A percentile compares a stretch with the other conserved stretches of the same genome.
Evolutionary conservation across 108 stramenopile species (phyloP).

Genomic region (Thalassiosira profunda): DNA sequence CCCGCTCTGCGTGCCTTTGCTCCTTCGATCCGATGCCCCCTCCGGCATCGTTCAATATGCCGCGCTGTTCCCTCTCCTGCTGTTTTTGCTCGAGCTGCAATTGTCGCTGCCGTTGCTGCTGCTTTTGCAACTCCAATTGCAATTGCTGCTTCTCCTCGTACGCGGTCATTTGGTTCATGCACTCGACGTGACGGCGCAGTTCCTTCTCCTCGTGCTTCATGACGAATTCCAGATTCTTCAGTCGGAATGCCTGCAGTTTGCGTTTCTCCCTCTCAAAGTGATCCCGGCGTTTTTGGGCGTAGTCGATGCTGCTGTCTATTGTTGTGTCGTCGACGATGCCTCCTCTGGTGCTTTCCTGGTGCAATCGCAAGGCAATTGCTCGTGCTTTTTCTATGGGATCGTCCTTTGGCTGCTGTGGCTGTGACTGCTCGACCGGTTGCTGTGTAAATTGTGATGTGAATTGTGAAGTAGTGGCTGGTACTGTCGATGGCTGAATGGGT

Average conservation of each 20-base stretch:
- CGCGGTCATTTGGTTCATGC: slow-evolving; percentile 53
- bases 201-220: slow-evolving; percentile 58
- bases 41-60: slow-evolving; percentile 21
- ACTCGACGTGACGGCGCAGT: slow-evolving; percentile 46
- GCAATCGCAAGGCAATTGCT: slow-evolving; percentile 38
- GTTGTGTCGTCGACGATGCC: slow-evolving; percentile 7
- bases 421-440: background rate
- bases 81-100: slow-evolving; percentile 35
- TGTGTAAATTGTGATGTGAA: background rate
- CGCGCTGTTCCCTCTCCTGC: slow-evolving; percentile 3
- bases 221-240: slow-evolving; percentile 81
- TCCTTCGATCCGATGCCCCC: slow-evolving; percentile 73
- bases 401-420: background rate
- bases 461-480: background rate
- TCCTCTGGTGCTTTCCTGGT: slow-evolving; percentile 17
- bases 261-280: slow-evolving; percentile 47
- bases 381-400: slow-evolving; percentile 42
- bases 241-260: slow-evolving; percentile 44
- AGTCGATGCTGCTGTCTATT: slow-evolving; percentile 12
- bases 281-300: slow-evolving; percentile 32
- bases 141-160: slow-evolving; percentile 27
- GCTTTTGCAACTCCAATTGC: too few relatives aligned
- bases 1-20: slow-evolving; percentile 44
- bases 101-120: slow-evolving; percentile 18
- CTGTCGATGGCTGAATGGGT: background rate